Base-by-base conservation (phyloP, 164 flowering plant species). In the Dillenia suffruticosa region DNA sequence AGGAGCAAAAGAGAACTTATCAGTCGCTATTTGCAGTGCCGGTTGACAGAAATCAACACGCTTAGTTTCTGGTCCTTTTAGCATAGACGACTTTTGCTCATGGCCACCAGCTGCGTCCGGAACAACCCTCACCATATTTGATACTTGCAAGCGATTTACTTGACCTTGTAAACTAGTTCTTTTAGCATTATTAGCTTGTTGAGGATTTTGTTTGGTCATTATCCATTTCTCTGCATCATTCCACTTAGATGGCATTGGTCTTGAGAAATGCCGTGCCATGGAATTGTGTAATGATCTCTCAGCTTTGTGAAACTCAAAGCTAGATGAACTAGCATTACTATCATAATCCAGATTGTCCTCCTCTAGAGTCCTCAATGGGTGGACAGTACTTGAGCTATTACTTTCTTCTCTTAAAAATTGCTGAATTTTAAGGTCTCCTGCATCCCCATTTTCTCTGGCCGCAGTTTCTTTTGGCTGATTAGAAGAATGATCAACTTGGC, bases 211-310 rank as follows among this genome's bases (percentile, higher is more conserved):
- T 76, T 70, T 76, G 56, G 63, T 84, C 79, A 86, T 73, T 49
- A 92, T 81, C 98, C 98, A 92, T 72, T 92, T 92, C 76, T 92
- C 98, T 0, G 98, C 96, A 74, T 92, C 93, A 68, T 92, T 86
- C 98, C 98, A 92, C 77, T 92, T 92, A 9, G 89, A 92, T 2
- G 98, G 77, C 60, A 90, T 76, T 0, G 87, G 81, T 45, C 92
- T 76, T 10, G 84, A 81, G 48, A 76, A 72, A 6, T 87, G 70
- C 49, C 88, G 58, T 43, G 77, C 9, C 9, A 76, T 50, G 22
- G 73, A 64, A 68, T 72, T 78, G 54, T 79, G 82, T 9, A 58
- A 57, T 49, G 78, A 63, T 46, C 86, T 85, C 56, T 92, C 95
- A 8, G 86, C 90, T 69, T 81, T 86, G 54, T 83, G 96, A 71